Base-by-base conservation (phyloP, 2,329 filamentous ascomycete species). In the Cercospora canescens region DNA sequence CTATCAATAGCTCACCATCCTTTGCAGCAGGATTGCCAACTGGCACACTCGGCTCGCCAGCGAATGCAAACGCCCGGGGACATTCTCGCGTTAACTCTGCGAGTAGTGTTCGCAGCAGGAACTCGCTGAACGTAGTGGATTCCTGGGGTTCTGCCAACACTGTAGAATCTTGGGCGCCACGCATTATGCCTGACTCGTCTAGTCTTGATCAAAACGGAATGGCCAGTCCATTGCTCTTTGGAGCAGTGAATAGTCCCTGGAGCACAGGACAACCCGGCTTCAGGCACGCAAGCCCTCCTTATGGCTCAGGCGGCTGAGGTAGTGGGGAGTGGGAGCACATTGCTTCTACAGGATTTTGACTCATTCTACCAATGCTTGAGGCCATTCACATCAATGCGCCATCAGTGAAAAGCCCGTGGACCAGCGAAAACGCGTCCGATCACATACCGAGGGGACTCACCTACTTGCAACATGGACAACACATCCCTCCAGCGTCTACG, bases 51-150 rank as follows among this genome's bases (percentile, higher is more conserved):
- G 64, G 62, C 34, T 75, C 73, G 6, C 73, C 74, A 7, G 66
- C 69, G 16, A 65, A 66, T 11, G 52, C 61, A 11, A 61, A 28
- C 26, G 56, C 50, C 18, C 65, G 60, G 41, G 75, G 77, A 3
- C 81, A 83, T 69, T 78, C 79, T 16, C 80, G 81, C 48, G 78
- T 78, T n/a, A 78, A 78, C 59, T 83, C 81, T 62, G 74, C 75
- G 16, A 79, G 76, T 69, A 82, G 81, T 48, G 71, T 79, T 57
- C 76, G 78, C 64, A 81, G 79, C 62, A 70, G 66, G 12, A 68
- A 65, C n/a, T 77, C 75, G 63, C 67, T 73, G 68, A 70, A 70
- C 41, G 63, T 67, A 9, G 58, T 62, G 9, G 72, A 75, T 41
- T 70, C 71, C 8, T 76, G 72, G 72, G 69, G 64, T 12, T 68